phyloP scores from a whole-genome alignment of 2,329 filamentous ascomycete species.

The Phialocephala subalpina region DNA sequence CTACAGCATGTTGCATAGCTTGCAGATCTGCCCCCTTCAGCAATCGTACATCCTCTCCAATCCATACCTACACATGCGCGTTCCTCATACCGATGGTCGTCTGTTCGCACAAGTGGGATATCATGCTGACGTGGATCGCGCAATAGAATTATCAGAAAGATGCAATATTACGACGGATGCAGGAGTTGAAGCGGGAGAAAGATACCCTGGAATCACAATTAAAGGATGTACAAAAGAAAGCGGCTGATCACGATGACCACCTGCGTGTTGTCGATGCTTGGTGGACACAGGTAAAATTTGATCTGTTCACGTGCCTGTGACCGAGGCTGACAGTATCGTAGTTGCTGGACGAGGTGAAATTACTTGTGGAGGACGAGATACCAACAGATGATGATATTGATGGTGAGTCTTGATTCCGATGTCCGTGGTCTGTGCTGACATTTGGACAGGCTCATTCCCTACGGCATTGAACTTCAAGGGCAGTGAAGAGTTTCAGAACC shows the following conservation, averaged over 20 bases:
- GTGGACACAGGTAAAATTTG: slow-evolving; percentile 82
- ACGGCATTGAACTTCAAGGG: slow-evolving; percentile 70
- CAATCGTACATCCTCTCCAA: slow-evolving; percentile 36
- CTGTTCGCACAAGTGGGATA: slow-evolving; percentile 42
- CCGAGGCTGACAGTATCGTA: slow-evolving; percentile 44
- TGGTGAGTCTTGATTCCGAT: slow-evolving; percentile 33
- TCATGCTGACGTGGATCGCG: slow-evolving; percentile 42
- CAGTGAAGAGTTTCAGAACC: slow-evolving; percentile 77
- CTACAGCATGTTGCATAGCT: slow-evolving; percentile 49
- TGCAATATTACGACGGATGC: slow-evolving; percentile 96
- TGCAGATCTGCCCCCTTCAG: slow-evolving; percentile 42
- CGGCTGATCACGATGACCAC: slow-evolving; percentile 90
- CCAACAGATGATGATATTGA: slow-evolving; percentile 52
- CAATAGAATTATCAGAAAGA: slow-evolving; percentile 89
- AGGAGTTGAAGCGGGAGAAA: slow-evolving; percentile 94
- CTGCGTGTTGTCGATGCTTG: slow-evolving; percentile 89
- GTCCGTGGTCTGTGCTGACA: neutral
- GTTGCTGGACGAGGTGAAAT: slow-evolving; percentile 70
- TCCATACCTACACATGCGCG: slow-evolving; percentile 27
- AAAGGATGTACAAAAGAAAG: slow-evolving; percentile 79
- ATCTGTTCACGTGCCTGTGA: slow-evolving; percentile 8
- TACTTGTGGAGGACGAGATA: slow-evolving; percentile 61
- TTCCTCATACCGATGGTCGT: slow-evolving; percentile 34
- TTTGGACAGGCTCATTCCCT: slow-evolving; percentile 59
- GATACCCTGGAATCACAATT: slow-evolving; percentile 81